Evolutionary conservation across 352 stramenopile genomes (phyloP).

Genomic region (Phytophthora kernoviae): DNA sequence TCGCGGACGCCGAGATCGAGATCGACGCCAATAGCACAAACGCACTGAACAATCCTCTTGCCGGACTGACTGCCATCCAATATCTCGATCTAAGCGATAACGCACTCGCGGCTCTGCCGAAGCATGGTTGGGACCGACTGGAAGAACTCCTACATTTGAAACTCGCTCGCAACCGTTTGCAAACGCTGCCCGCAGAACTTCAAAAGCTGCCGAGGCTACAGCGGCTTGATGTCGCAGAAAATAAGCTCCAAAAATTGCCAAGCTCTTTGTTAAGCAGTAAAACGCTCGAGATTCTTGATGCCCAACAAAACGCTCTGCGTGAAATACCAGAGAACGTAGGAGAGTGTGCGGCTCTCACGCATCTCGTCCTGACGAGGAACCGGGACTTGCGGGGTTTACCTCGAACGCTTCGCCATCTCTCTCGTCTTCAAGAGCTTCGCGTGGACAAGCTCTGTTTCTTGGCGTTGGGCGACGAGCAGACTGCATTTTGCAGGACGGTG

Average conservation of each 20-base stretch:
- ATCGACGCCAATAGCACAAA: background rate
- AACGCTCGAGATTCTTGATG: constrained; percentile 35
- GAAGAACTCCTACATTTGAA: constrained; percentile 43
- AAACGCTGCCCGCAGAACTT: constrained; percentile 30
- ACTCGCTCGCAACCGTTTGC: constrained; percentile 49
- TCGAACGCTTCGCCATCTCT: constrained; percentile 23
- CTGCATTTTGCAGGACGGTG: constrained; percentile 46
- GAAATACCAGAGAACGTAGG: constrained; percentile 37
- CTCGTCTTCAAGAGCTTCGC: constrained; percentile 36
- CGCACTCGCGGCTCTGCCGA: constrained; percentile 30
- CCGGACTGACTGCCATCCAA: constrained; percentile 22
- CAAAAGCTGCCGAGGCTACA: constrained; percentile 30
- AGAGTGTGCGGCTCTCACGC: constrained; percentile 31
- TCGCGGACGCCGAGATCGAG: background rate
- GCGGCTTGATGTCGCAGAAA: constrained; percentile 49
- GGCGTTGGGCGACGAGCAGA: constrained; percentile 32
- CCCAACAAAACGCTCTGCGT: constrained; percentile 37
- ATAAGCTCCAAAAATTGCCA: constrained; percentile 43
- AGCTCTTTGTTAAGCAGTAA: constrained; percentile 22
- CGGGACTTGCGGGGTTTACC: constrained; percentile 32
- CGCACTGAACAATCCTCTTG: constrained; percentile 25
- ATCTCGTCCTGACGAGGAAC: constrained; percentile 49
- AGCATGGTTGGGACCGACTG: constrained; percentile 34
- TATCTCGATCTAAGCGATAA: constrained; percentile 65
- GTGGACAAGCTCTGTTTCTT: constrained; percentile 64